These are phyloP conservation scores for Conidiobolus incongruus DNA, from an alignment of 371 early-diverging fungal species.

Conservation along the genomic window DNA sequence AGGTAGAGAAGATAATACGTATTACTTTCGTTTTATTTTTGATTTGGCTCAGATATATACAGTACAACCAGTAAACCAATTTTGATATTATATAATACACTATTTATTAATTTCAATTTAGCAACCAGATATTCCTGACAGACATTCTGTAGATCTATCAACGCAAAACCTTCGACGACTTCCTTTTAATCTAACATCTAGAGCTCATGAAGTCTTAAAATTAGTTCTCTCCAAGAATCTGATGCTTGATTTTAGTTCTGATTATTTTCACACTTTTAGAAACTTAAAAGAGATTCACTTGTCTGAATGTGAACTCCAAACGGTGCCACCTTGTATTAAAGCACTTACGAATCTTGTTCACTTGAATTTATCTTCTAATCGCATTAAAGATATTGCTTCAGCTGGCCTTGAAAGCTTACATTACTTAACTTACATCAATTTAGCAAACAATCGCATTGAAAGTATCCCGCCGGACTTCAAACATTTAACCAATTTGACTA, in stretches of 20 bases:
- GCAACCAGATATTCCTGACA: neutral
- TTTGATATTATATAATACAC: neutral
- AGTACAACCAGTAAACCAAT: neutral
- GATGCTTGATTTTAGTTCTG: constrained; percentile 36
- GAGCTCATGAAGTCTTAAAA: constrained; percentile 13
- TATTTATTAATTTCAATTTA: neutral
- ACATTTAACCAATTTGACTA: constrained; percentile 24
- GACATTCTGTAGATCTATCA: constrained; percentile 28
- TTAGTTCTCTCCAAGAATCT: constrained; percentile 52
- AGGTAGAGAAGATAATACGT: constrained; percentile 67
- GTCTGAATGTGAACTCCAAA: constrained; percentile 35
- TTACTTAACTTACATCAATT: constrained; percentile 26
- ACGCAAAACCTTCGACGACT: constrained; percentile 37
- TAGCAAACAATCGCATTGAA: constrained; percentile 49
- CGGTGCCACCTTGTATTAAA: constrained; percentile 30
- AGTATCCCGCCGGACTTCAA: constrained; percentile 29
- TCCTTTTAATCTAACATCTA: constrained; percentile 13
- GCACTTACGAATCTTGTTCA: constrained; percentile 25
- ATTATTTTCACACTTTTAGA: constrained; percentile 46
- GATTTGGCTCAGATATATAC: constrained; percentile 12
- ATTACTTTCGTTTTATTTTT: constrained; percentile 52
- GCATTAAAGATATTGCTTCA: constrained; percentile 27
- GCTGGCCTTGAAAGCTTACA: constrained; percentile 27
- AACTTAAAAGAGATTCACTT: constrained; percentile 35
- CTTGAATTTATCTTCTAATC: constrained; percentile 56